Percentiles rank a stretch among this genome's conserved stretches.
Evolutionary conservation across 768 basidiomycete species (phyloP).

Genomic region (Lactifluus rugatus): DNA sequence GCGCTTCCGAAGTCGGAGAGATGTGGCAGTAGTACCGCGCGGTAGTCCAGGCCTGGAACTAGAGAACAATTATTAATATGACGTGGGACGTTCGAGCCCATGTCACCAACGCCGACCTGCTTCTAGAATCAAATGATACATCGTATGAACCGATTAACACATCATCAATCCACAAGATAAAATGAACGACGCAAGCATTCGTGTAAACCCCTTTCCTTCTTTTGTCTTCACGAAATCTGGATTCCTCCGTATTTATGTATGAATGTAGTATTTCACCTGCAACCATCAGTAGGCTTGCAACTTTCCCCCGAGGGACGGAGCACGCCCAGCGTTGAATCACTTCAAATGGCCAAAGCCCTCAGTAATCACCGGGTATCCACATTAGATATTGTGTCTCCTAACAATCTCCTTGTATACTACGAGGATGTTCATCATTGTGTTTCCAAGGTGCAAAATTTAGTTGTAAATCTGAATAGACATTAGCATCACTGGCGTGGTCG

Average conservation of each 20-base stretch:
- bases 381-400: not conserved
- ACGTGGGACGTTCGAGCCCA: not conserved
- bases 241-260: slow-evolving; percentile 1
- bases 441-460: not conserved
- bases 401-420: slow-evolving; percentile 3
- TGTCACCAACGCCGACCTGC: not conserved
- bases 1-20: slow-evolving; percentile 45
- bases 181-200: slow-evolving; percentile 4
- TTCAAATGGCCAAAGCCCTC: not conserved
- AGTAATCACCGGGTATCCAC: not conserved
- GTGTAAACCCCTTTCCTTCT: not conserved
- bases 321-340: not conserved
- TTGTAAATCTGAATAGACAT: not conserved
- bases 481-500: not conserved
- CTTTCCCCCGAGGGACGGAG: not conserved
- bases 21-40: slow-evolving; percentile 37
- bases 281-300: not conserved
- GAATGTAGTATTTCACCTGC: slow-evolving; percentile 7
- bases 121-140: not conserved
- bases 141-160: not conserved
- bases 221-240: not conserved
- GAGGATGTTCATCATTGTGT: not conserved
- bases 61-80: not conserved
- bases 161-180: not conserved
- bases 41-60: slow-evolving; percentile 13